Percentiles rank a stretch among this genome's conserved stretches.
These are phyloP conservation scores for Populus davidiana DNA, from an alignment of 345 rosid genomes.

Conservation along the genomic window DNA sequence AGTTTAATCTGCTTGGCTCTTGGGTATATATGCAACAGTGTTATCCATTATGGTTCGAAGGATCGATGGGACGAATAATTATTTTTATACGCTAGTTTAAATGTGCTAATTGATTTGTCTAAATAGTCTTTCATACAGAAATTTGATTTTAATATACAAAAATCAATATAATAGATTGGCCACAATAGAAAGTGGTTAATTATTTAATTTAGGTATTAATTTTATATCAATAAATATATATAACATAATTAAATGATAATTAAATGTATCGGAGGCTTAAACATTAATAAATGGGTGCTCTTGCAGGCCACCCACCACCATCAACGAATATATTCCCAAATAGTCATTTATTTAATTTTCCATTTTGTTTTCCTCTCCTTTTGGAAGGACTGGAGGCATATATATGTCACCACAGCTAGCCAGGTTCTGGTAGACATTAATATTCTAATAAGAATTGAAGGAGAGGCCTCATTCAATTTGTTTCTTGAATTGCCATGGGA, in stretches of 20 bases:
- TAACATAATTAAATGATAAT: background rate
- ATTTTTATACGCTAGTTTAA: too few species aligned
- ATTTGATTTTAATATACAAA: too few species aligned
- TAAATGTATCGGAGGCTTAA: background rate
- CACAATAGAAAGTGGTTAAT: too few species aligned
- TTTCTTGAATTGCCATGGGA: conserved; percentile 3
- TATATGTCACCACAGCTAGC: background rate
- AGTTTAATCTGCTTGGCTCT: background rate
- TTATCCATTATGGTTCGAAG: too few species aligned
- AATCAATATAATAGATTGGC: too few species aligned
- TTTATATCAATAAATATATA: too few species aligned
- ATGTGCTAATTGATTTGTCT: too few species aligned
- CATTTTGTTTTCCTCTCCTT: background rate
- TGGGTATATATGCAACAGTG: too few species aligned
- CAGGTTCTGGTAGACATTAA: background rate
- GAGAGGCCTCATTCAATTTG: background rate
- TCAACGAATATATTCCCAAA: background rate
- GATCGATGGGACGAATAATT: too few species aligned
- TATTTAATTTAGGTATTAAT: too few species aligned
- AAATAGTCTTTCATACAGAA: too few species aligned
- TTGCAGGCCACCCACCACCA: conserved; percentile 16
- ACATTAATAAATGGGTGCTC: background rate
- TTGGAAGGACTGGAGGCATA: background rate
- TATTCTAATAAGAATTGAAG: background rate
- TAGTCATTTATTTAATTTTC: too few species aligned